Evolutionary conservation across 139 green algal species (phyloP).

Genomic region (Desmodesmus armatus): DNA sequence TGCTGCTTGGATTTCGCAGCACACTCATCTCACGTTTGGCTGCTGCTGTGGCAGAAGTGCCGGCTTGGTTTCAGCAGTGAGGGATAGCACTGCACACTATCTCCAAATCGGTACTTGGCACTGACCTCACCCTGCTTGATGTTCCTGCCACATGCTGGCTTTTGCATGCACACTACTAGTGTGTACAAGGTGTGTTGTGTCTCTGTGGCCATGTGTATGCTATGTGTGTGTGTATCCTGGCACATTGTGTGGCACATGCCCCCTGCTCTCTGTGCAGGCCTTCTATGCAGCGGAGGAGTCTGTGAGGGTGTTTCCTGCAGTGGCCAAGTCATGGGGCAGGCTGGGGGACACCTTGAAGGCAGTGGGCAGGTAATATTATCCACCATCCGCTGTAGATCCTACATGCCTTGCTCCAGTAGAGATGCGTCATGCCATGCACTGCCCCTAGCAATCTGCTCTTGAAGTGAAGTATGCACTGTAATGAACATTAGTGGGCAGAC

Average conservation of each 20-base stretch:
- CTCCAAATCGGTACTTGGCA: neutral
- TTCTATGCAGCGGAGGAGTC: neutral
- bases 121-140: neutral
- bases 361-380: neutral
- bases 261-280: neutral
- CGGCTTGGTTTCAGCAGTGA: neutral
- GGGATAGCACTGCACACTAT: neutral
- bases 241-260: neutral
- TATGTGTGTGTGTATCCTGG: too few species aligned
- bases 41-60: neutral
- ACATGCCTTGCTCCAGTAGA: too few species aligned
- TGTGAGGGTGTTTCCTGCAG: neutral
- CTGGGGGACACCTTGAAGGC: neutral
- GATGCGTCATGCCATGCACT: neutral
- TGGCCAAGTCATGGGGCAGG: neutral
- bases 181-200: too few species aligned
- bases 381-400: too few species aligned
- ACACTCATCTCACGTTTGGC: neutral
- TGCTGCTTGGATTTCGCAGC: too few species aligned
- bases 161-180: too few species aligned
- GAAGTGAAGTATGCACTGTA: too few species aligned
- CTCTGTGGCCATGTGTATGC: too few species aligned
- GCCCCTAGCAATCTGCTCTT: neutral
- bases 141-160: neutral
- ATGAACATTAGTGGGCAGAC: too few species aligned